Conservation (phyloP, 2,329 filamentous ascomycete genomes). For the Geosmithia flava region DNA sequence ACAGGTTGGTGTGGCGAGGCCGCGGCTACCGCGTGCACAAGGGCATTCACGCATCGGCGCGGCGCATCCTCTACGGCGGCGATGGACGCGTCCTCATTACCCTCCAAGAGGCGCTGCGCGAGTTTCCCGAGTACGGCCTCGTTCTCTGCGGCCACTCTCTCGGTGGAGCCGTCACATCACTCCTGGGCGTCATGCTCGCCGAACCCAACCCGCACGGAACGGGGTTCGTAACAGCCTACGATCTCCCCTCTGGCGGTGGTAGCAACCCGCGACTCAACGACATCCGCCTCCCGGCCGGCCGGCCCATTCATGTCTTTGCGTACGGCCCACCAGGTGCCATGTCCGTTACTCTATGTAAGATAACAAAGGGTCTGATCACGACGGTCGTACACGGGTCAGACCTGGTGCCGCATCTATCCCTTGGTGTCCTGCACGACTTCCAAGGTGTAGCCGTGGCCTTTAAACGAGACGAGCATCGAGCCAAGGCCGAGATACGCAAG, state of each 20-base stretch:
- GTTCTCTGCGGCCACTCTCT: slow-evolving; percentile 59
- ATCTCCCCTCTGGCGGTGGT: slow-evolving; percentile 21
- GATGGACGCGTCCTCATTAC: slow-evolving; percentile 56
- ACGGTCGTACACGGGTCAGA: slow-evolving; percentile 63
- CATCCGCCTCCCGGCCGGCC: slow-evolving; percentile 48
- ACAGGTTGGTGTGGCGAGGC: slow-evolving; percentile 51
- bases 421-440: slow-evolving; percentile 64
- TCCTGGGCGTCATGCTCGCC: slow-evolving; percentile 59
- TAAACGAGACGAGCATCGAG: slow-evolving; percentile 56
- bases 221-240: slow-evolving; percentile 49
- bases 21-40: slow-evolving; percentile 60
- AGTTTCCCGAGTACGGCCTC: slow-evolving; percentile 57
- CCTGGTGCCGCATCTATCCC: slow-evolving; percentile 59
- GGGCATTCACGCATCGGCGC: slow-evolving; percentile 60
- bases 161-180: slow-evolving; percentile 56
- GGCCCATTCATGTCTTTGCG: slow-evolving; percentile 68
- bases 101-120: slow-evolving; percentile 50
- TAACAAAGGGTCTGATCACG: slow-evolving; percentile 63
- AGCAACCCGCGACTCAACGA: slow-evolving; percentile 12
- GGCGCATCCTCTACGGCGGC: slow-evolving; percentile 52
- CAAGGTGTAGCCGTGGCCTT: slow-evolving; percentile 61
- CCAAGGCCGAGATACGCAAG: slow-evolving; percentile 53
- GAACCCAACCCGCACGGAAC: slow-evolving; percentile 43
- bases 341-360: slow-evolving; percentile 55
- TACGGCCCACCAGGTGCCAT: slow-evolving; percentile 66